Conservation (phyloP, 2,329 filamentous ascomycete species). For the Myriosclerotinia duriaeana region DNA sequence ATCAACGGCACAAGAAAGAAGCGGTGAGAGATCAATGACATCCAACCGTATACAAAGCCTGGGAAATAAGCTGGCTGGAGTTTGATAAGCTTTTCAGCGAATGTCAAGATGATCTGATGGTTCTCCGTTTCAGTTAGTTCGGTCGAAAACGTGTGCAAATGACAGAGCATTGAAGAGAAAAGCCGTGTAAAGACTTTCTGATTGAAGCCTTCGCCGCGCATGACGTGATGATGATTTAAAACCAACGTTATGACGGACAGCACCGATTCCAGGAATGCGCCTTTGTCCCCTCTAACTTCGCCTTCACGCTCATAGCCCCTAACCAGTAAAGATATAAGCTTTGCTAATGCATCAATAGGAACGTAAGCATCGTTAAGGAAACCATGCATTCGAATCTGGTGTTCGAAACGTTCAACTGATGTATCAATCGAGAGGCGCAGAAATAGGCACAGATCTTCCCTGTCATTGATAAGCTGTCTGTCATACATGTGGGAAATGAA, state of each 20-base stretch:
- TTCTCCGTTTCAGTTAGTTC: constrained; percentile 61
- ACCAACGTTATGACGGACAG: constrained; percentile 77
- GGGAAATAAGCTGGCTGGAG: constrained; percentile 77
- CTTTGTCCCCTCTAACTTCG: constrained; percentile 61
- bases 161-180: constrained; percentile 78
- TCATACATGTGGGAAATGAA: constrained; percentile 85
- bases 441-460: constrained; percentile 77
- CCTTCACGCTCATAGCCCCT: constrained; percentile 63
- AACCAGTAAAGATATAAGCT: constrained; percentile 74
- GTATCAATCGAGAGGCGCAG: constrained; percentile 78
- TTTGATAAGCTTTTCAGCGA: constrained; percentile 69
- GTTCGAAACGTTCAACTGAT: constrained; percentile 76
- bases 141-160: constrained; percentile 61
- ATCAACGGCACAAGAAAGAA: constrained; percentile 80
- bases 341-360: constrained; percentile 77
- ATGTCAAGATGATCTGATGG: constrained; percentile 66
- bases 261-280: constrained; percentile 73
- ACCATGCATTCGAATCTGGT: constrained; percentile 59
- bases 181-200: constrained; percentile 89
- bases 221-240: constrained; percentile 80
- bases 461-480: constrained; percentile 67
- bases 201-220: constrained; percentile 77
- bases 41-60: constrained; percentile 82
- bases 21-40: constrained; percentile 78
- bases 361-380: constrained; percentile 57